A percentile compares a stretch with the other conserved stretches of the same genome.
Conservation (phyloP, 78 protist species). For the slime mould (Dictyostelium discoideum) region DNA sequence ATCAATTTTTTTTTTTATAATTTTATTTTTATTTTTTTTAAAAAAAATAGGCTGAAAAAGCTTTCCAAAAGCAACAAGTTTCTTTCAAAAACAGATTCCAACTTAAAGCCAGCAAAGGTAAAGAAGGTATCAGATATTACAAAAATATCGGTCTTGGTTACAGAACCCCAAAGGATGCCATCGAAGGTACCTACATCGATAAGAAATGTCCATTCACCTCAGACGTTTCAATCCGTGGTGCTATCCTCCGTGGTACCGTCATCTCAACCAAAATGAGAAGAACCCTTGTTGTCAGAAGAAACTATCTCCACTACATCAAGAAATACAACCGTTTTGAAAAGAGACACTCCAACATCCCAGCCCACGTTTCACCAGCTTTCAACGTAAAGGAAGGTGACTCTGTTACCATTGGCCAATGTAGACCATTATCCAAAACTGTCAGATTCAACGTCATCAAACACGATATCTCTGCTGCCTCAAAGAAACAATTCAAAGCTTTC, state of each 20-base stretch:
- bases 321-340: constrained; percentile 99
- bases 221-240: constrained; percentile 99
- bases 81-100: constrained; percentile 82
- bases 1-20: background rate
- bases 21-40: background rate
- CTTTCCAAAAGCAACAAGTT: constrained; percentile 97
- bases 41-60: constrained; percentile 91
- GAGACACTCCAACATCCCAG: constrained; percentile 99
- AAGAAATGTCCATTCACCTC: constrained; percentile 99
- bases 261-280: constrained; percentile 90
- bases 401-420: constrained; percentile 97
- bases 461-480: constrained; percentile 22
- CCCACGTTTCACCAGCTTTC: constrained; percentile 99
- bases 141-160: constrained; percentile 99
- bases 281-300: constrained; percentile 94
- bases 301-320: constrained; percentile 99
- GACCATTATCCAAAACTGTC: constrained; percentile 99
- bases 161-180: constrained; percentile 98
- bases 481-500: constrained; percentile 74
- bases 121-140: constrained; percentile 87
- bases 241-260: constrained; percentile 96
- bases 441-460: constrained; percentile 98
- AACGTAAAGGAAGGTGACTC: constrained; percentile 94
- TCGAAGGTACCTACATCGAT: constrained; percentile 96
- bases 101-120: constrained; percentile 23